Conservation (phyloP, 1,139 yeast genomes). For the Protomyces gravidus region DNA sequence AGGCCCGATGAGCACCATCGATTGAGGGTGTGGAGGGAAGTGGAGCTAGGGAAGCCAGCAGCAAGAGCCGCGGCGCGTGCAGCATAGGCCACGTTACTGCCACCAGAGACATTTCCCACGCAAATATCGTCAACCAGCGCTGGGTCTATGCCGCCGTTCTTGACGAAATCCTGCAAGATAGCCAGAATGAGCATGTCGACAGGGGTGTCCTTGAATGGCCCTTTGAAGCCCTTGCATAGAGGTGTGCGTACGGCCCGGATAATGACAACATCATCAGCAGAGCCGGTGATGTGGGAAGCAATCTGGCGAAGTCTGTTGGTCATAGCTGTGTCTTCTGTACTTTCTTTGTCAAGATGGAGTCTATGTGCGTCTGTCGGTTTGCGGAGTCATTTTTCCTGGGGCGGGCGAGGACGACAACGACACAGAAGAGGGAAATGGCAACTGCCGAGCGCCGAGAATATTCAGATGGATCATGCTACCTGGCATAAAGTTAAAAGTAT, state of each 20-base stretch:
- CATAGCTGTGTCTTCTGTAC: too few relatives aligned
- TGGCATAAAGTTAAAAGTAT: too few relatives aligned
- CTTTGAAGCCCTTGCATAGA: constrained; percentile 78
- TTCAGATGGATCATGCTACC: too few relatives aligned
- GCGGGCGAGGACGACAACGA: too few relatives aligned
- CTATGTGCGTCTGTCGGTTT: too few relatives aligned
- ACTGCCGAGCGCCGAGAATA: too few relatives aligned
- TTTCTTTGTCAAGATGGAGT: too few relatives aligned
- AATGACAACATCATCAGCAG: constrained; percentile 70
- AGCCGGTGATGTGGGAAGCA: constrained; percentile 41
- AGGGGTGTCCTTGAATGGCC: constrained; percentile 69
- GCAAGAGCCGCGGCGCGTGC: constrained; percentile 77
- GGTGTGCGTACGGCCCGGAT: constrained; percentile 89
- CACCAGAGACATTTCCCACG: constrained; percentile 86
- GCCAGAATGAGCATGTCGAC: constrained; percentile 68
- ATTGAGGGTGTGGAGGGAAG: constrained; percentile 78
- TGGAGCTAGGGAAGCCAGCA: constrained; percentile 65
- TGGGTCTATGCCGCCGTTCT: constrained; percentile 58
- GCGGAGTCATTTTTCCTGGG: too few relatives aligned
- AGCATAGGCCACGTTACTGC: constrained; percentile 75
- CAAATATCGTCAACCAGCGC: constrained; percentile 71
- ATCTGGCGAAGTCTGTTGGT: constrained; percentile 24
- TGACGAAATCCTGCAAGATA: constrained; percentile 59
- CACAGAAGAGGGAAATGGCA: too few relatives aligned
- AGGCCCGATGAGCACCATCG: constrained; percentile 94